phyloP scores from a whole-genome alignment of 306 rosid genomes.

The Alnus rubra region DNA sequence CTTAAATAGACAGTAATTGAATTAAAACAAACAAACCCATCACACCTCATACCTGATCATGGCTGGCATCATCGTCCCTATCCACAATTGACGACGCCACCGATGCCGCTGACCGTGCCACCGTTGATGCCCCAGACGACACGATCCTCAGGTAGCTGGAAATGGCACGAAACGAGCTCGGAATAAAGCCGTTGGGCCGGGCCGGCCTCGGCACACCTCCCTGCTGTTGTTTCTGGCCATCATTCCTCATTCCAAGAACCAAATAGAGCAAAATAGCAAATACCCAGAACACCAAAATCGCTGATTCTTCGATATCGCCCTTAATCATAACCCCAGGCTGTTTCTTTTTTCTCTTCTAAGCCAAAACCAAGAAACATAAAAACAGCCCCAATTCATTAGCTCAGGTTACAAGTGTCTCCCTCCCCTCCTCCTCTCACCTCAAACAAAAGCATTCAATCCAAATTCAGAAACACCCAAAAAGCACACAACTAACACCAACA shows the following conservation, averaged over 20 bases:
- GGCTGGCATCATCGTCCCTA: slow-evolving; percentile 64
- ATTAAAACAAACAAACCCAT: neutral
- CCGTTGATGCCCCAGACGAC: slow-evolving; percentile 92
- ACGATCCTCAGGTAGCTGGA: slow-evolving; percentile 86
- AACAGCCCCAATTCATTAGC: slow-evolving; percentile 45
- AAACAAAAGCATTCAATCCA: slow-evolving; percentile 41
- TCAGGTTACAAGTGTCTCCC: slow-evolving; percentile 50
- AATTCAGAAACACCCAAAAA: slow-evolving; percentile 36
- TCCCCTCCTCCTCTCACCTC: slow-evolving; percentile 40
- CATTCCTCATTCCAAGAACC: slow-evolving; percentile 89
- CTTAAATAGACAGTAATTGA: neutral
- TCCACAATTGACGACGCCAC: slow-evolving; percentile 90
- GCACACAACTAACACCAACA: slow-evolving; percentile 26
- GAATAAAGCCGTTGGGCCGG: slow-evolving; percentile 67
- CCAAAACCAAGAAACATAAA: slow-evolving; percentile 40
- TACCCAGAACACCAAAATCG: slow-evolving; percentile 47
- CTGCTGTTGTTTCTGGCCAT: slow-evolving; percentile 72
- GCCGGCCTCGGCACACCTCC: slow-evolving; percentile 51
- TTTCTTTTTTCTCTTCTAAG: slow-evolving; percentile 36
- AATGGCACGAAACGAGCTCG: slow-evolving; percentile 78
- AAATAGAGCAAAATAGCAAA: slow-evolving; percentile 41
- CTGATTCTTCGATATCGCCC: slow-evolving; percentile 51
- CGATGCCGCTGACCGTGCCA: slow-evolving; percentile 90
- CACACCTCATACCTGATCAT: slow-evolving; percentile 69
- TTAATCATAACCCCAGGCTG: slow-evolving; percentile 69